Evolutionary conservation across 345 rosid species (phyloP).

Genomic region (Sisymbrium altissimum): DNA sequence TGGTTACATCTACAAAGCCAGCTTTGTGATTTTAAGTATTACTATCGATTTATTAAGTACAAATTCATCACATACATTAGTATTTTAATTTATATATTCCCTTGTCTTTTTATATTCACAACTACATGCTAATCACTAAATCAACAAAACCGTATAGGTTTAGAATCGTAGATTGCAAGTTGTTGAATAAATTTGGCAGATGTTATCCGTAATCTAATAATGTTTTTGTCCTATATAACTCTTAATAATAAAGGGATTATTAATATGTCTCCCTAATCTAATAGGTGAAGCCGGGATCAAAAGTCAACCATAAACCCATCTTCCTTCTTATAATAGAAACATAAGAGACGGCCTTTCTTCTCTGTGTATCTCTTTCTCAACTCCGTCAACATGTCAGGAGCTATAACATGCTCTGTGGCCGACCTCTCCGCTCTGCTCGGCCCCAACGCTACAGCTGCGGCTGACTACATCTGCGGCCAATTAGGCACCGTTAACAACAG

Average conservation of each 20-base stretch:
- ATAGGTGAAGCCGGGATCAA: slow-evolving; percentile 1
- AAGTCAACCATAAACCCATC: not conserved
- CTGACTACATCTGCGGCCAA: slow-evolving; percentile 51
- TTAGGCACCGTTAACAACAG: slow-evolving; percentile 21
- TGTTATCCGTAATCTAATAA: not conserved
- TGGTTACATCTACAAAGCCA: not conserved
- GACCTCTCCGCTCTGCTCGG: slow-evolving; percentile 51
- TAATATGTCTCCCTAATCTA: not conserved
- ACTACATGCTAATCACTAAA: slow-evolving; percentile 16
- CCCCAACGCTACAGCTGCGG: slow-evolving; percentile 54
- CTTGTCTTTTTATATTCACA: not conserved
- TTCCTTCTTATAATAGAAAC: not conserved
- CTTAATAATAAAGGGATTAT: not conserved
- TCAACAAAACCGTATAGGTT: not conserved
- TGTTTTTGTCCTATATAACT: not conserved
- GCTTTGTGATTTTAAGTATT: not conserved
- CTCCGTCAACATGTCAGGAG: slow-evolving; percentile 18
- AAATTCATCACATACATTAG: not conserved
- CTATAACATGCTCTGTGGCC: slow-evolving; percentile 39
- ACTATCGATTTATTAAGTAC: not conserved
- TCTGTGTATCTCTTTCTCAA: not conserved
- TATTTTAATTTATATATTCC: not conserved
- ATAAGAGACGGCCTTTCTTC: slow-evolving; percentile 3
- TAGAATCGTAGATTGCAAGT: not conserved
- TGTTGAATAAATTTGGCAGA: not conserved